Base-by-base conservation (phyloP, 1,284 basidiomycete genomes). In the Ceratobasidium sp. region DNA sequence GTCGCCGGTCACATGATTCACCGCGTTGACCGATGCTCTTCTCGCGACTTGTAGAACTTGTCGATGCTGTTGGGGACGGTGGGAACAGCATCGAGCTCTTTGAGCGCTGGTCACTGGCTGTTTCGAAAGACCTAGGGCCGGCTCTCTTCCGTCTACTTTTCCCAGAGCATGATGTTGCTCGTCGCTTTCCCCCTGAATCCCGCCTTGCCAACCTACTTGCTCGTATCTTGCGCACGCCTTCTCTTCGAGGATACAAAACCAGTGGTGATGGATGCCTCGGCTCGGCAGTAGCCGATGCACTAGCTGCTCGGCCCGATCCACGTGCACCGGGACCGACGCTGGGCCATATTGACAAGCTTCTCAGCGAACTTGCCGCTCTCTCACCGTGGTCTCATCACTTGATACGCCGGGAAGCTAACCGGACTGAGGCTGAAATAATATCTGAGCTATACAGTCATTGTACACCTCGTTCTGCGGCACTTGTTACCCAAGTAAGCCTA, bases 301-400 rank as follows among this genome's bases (percentile, higher is more conserved):
- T 54, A 6, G 50, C 50, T 54, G 18, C 50, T n/a, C 50, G 50
- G 11, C 13, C 7, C 11, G 18, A 7, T 26, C 18, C 50, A 54
- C 26, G 50, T 54, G 7, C 11, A 9, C 26, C 11, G 26, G 50
- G 50, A 21, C 50, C 32, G 13, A 54, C 50, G 13, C 13, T 54
- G 50, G 13, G 50, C 50, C 26, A 18, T 9, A 81, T 95, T 0
- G 89, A 94, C 75, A 66, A 77, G 5, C 84, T 94, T 3, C 83
- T 96, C 8, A 87, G 91, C 74, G 88, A 93, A 78, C 85, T 96
- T 1, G 92, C 94, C 0, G 82, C 88, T 0, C 84, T 83, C 3
- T 93, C 88, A 1, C 78, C 80, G 0, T 95, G 85, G 79, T 91
- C 93, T 0, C 82, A 88, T 67, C 72, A 80, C 0, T 80, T 81